Base-by-base conservation (phyloP, 805 yeast genomes). In the Hanseniaspora hatyaiensis region DNA sequence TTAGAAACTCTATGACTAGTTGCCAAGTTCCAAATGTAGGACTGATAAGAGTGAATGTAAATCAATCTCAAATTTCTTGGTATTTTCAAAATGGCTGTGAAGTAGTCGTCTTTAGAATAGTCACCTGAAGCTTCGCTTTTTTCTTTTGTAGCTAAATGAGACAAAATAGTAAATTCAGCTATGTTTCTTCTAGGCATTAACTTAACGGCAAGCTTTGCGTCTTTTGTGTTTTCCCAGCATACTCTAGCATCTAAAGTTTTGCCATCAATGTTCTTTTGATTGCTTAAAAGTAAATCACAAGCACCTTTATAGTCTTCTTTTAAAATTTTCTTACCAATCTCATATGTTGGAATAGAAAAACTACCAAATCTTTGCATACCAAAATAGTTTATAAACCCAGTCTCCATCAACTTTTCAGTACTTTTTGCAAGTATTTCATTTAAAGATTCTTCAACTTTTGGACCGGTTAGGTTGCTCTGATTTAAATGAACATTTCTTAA, bases 361-460 rank as follows among this genome's bases (percentile, higher is more conserved):
- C 98, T 88, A 24, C 99, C 99, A 62, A 92, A 92, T 59, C 99
- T 71, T 68, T 92, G 99, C 88, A 92, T 81, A n/a, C 99, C 99
- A 61, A 74, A 92, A 60, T 92, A 92, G 63, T 92, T 92, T 53
- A 92, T 81, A 58, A 85, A 92, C 0, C 99, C 99, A 24, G 72
- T 68, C 1, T 68, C 68, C 43, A 68, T 67, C 45, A 89, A 66
- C 0, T 85, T 72, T 4, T 67, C 59, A 53, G 88, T 69, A 22
- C 86, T 72, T 8, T 66, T 60, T 12, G 62, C 60, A 15, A 86
- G 67, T 3, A 70, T 66, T 12, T 68, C 65, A 34, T 74, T 74
- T 19, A 77, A 59, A 2, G 66, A 53, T 4, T 30, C 42, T 31
- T 45, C 41, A 8, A 23, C 15, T 18, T 37, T 45, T 23, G 49